Percentiles rank a stretch among this genome's conserved stretches.
Conservation (phyloP, 2,329 filamentous ascomycete species). For the Juglanconis juglandina region DNA sequence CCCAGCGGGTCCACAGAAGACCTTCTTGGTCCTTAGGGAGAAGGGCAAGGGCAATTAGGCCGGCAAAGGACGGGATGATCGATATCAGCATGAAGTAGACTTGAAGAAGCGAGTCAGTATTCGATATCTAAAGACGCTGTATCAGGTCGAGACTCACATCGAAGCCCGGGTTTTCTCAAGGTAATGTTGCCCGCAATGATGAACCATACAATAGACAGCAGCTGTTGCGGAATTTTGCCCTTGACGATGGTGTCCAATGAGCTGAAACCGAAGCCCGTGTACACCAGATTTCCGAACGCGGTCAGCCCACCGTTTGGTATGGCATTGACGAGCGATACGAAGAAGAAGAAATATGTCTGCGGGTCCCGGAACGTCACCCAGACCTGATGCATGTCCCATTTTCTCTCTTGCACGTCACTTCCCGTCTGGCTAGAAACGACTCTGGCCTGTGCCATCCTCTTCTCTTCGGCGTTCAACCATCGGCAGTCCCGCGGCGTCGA, state of each 20-base stretch:
- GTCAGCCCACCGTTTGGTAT: slow-evolving; percentile 32
- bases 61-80: slow-evolving; percentile 28
- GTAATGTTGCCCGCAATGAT: slow-evolving; percentile 24
- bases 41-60: slow-evolving; percentile 30
- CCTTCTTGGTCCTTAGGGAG: slow-evolving; percentile 22
- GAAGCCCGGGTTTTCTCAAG: slow-evolving; percentile 25
- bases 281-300: slow-evolving; percentile 30
- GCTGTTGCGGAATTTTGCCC: slow-evolving; percentile 28
- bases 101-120: background rate
- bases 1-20: slow-evolving; percentile 30
- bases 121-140: background rate
- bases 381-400: slow-evolving; percentile 21
- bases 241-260: slow-evolving; percentile 30
- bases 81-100: slow-evolving; percentile 29
- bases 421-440: slow-evolving; percentile 28
- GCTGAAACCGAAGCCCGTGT: slow-evolving; percentile 31
- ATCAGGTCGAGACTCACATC: slow-evolving; percentile 23
- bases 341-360: slow-evolving; percentile 34
- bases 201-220: slow-evolving; percentile 28
- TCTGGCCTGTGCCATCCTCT: slow-evolving; percentile 27
- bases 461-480: slow-evolving; percentile 29
- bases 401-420: slow-evolving; percentile 25
- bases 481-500: slow-evolving; percentile 30
- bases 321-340: slow-evolving; percentile 31
- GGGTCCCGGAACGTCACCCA: slow-evolving; percentile 20